Conservation (phyloP, 768 basidiomycete species). For the Tricholoma bakamatsutake region DNA sequence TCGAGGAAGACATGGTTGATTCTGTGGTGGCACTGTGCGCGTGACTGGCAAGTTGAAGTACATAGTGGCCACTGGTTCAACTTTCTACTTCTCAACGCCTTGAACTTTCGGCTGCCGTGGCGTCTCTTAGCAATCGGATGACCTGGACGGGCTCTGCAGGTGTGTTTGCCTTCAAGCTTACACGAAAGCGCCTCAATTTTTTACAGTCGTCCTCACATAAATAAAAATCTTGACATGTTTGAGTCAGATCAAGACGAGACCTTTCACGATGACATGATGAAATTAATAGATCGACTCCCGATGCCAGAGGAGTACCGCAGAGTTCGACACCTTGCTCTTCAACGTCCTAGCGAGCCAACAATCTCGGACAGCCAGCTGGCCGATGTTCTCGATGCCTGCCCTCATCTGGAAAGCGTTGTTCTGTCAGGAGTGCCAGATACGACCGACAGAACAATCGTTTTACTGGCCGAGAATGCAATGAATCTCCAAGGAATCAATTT, state of each 20-base stretch:
- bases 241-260: slow-evolving; percentile 26
- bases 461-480: slow-evolving; percentile 55
- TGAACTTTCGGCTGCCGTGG: background rate
- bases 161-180: slow-evolving; percentile 16
- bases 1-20: slow-evolving; percentile 39
- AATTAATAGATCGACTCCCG: slow-evolving; percentile 55
- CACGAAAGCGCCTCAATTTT: slow-evolving; percentile 15
- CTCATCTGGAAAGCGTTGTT: slow-evolving; percentile 61
- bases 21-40: background rate
- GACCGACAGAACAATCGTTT: slow-evolving; percentile 62
- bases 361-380: slow-evolving; percentile 60
- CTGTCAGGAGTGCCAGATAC: slow-evolving; percentile 64
- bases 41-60: too few relatives aligned
- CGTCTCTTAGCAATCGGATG: background rate
- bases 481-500: slow-evolving; percentile 74
- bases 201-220: slow-evolving; percentile 1
- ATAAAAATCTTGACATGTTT: slow-evolving; percentile 16
- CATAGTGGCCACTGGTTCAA: background rate
- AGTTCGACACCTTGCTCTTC: slow-evolving; percentile 55
- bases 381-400: slow-evolving; percentile 48
- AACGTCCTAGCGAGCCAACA: slow-evolving; percentile 27
- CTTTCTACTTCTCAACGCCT: background rate
- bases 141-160: background rate
- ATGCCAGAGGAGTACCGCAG: slow-evolving; percentile 51
- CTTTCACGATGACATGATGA: slow-evolving; percentile 55